Percentiles rank a stretch among this genome's conserved stretches.
Evolutionary conservation across 2,329 filamentous ascomycete genomes (phyloP).

Genomic region (Sordariomycetes sp.): DNA sequence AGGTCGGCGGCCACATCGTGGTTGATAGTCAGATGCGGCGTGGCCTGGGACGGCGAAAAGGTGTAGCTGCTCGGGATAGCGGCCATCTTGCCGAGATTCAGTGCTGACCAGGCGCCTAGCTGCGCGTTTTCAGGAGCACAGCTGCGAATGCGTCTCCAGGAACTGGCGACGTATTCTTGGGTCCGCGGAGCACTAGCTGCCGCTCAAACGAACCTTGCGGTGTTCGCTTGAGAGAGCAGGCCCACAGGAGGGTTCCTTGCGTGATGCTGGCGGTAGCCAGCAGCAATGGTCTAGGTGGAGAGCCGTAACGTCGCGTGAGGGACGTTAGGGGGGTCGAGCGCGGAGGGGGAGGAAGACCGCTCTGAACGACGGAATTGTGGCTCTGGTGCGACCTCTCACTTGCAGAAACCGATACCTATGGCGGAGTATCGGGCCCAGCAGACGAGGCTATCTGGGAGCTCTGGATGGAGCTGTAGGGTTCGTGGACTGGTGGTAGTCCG

Average conservation of each 20-base stretch:
- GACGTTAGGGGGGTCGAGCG: slow-evolving; percentile 87
- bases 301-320: slow-evolving; percentile 51
- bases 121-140: not conserved
- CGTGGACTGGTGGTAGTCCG: not conserved
- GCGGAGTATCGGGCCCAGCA: slow-evolving; percentile 76
- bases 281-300: slow-evolving; percentile 38
- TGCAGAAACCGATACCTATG: slow-evolving; percentile 74
- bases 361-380: slow-evolving; percentile 82
- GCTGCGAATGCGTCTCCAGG: slow-evolving; percentile 1
- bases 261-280: slow-evolving; percentile 78
- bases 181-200: slow-evolving; percentile 93
- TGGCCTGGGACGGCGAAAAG: slow-evolving; percentile 71
- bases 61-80: slow-evolving; percentile 72
- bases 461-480: not conserved
- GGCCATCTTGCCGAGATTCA: slow-evolving; percentile 60
- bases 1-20: slow-evolving; percentile 86
- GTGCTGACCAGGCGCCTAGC: slow-evolving; percentile 10
- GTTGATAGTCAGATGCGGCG: slow-evolving; percentile 91
- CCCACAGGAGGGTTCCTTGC: slow-evolving; percentile 62
- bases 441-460: slow-evolving; percentile 24
- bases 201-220: slow-evolving; percentile 93
- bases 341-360: slow-evolving; percentile 73
- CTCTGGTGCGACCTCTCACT: slow-evolving; percentile 53
- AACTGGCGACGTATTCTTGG: slow-evolving; percentile 20
- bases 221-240: slow-evolving; percentile 95